Evolutionary conservation across 352 stramenopile genomes (phyloP).

Genomic region (Pythium utonaiense): DNA sequence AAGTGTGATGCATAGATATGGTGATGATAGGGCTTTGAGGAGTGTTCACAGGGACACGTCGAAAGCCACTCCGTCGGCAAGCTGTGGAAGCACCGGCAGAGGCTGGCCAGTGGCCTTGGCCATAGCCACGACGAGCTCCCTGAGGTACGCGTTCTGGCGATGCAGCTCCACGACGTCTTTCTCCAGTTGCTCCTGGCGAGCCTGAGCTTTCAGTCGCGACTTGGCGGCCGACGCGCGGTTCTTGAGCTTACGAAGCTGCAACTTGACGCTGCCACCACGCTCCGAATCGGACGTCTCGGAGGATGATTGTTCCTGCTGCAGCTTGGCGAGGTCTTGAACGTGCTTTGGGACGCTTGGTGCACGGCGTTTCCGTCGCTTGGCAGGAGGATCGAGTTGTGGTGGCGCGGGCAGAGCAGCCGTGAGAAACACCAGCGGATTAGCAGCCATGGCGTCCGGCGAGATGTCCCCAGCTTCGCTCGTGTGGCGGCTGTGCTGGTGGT

Average conservation of each 20-base stretch:
- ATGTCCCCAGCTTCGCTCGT: neutral
- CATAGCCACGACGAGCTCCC: slow-evolving; percentile 20
- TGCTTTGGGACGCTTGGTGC: slow-evolving; percentile 14
- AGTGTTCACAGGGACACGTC: slow-evolving; percentile 13
- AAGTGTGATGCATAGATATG: slow-evolving; percentile 7
- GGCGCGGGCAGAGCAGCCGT: slow-evolving; percentile 15
- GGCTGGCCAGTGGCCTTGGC: slow-evolving; percentile 19
- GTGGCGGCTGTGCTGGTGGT: slow-evolving; percentile 4
- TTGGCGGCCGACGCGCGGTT: slow-evolving; percentile 24
- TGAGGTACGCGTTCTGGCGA: slow-evolving; percentile 20
- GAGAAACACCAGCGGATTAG: slow-evolving; percentile 20
- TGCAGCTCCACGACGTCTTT: slow-evolving; percentile 24
- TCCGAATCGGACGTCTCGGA: slow-evolving; percentile 20
- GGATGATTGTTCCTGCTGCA: slow-evolving; percentile 17
- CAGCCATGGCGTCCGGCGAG: neutral
- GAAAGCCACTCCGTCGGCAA: neutral
- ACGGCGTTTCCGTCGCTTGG: slow-evolving; percentile 21
- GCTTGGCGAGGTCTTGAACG: slow-evolving; percentile 17
- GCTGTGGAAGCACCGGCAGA: slow-evolving; percentile 12
- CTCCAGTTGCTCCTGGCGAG: slow-evolving; percentile 20
- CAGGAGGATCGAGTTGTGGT: slow-evolving; percentile 14
- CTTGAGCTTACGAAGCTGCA: slow-evolving; percentile 26
- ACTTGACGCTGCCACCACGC: slow-evolving; percentile 16
- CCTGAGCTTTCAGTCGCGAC: slow-evolving; percentile 20
- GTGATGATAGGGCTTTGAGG: neutral